Evolutionary conservation across 345 rosid genomes (phyloP).

Genomic region (Barbarea vulgaris): DNA sequence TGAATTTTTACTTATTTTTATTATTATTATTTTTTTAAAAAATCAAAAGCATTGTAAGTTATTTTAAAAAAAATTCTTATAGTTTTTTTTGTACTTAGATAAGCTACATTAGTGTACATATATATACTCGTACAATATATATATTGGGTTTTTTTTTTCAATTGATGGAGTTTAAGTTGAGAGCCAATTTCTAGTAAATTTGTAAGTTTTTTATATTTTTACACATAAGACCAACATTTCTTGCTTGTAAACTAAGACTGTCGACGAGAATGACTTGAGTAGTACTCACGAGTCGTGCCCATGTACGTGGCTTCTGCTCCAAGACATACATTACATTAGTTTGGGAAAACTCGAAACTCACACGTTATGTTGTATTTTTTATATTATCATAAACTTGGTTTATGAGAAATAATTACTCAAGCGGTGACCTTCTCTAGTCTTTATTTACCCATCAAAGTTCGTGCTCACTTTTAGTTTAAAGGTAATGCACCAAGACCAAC

Average conservation of each 20-base stretch:
- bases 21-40: not conserved
- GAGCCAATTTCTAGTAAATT: not conserved
- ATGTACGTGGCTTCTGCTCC: conserved; percentile 36
- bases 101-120: not conserved
- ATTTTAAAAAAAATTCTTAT: not conserved
- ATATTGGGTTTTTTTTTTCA: no score
- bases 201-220: not conserved
- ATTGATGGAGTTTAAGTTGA: not conserved
- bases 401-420: conserved; percentile 31
- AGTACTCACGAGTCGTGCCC: conserved; percentile 36
- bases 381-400: conserved; percentile 25
- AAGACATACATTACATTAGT: conserved; percentile 20
- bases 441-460: conserved; percentile 36
- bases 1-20: not conserved
- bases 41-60: not conserved
- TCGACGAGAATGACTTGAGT: conserved; percentile 36
- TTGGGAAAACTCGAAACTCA: conserved; percentile 29
- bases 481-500: conserved; percentile 22
- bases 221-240: conserved; percentile 29
- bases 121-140: not conserved
- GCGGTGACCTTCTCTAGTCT: conserved; percentile 40
- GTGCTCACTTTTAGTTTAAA: conserved; percentile 35
- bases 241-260: conserved; percentile 37
- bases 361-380: conserved; percentile 13
- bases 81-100: not conserved